Conservation (phyloP, 2,329 filamentous ascomycete genomes). For the Rhexocercosporidium sp. region DNA sequence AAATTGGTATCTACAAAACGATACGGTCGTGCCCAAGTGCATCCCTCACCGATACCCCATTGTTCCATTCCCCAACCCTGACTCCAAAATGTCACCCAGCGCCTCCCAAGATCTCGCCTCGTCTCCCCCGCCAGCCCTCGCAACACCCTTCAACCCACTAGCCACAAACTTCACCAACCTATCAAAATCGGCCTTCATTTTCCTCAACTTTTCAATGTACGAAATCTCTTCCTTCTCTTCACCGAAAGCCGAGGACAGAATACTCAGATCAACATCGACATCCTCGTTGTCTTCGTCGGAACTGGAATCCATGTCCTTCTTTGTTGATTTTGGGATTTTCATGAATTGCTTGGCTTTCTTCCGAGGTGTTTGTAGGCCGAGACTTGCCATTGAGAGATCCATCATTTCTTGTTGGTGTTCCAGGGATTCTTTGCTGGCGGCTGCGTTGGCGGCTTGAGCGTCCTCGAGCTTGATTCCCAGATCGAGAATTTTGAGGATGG, state of each 20-base stretch:
- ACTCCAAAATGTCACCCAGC: conserved; percentile 79
- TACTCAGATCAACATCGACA: conserved; percentile 45
- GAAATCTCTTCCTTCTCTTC: conserved; percentile 39
- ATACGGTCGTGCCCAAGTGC: neutral
- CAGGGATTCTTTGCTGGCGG: conserved; percentile 28
- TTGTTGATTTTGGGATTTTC: conserved; percentile 35
- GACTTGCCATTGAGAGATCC: conserved; percentile 39
- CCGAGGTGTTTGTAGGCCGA: conserved; percentile 39
- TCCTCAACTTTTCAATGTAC: conserved; percentile 58
- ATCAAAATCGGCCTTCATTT: conserved; percentile 67
- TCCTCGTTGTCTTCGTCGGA: conserved; percentile 46
- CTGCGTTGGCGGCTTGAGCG: conserved; percentile 50
- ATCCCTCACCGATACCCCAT: neutral
- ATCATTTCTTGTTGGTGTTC: conserved; percentile 38
- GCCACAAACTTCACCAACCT: conserved; percentile 71
- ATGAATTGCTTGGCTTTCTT: conserved; percentile 35
- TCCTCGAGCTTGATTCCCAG: conserved; percentile 73
- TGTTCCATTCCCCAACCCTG: conserved; percentile 42
- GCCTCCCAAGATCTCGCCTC: conserved; percentile 71
- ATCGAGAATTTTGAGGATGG: conserved; percentile 78
- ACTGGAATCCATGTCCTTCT: conserved; percentile 39
- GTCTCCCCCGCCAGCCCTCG: conserved; percentile 71
- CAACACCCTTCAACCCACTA: conserved; percentile 75
- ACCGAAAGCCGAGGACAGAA: conserved; percentile 42
- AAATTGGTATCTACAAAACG: too few species aligned